These are phyloP conservation scores for Fragaria vesca DNA, from an alignment of 306 rosid genomes.

Conservation along the genomic window DNA sequence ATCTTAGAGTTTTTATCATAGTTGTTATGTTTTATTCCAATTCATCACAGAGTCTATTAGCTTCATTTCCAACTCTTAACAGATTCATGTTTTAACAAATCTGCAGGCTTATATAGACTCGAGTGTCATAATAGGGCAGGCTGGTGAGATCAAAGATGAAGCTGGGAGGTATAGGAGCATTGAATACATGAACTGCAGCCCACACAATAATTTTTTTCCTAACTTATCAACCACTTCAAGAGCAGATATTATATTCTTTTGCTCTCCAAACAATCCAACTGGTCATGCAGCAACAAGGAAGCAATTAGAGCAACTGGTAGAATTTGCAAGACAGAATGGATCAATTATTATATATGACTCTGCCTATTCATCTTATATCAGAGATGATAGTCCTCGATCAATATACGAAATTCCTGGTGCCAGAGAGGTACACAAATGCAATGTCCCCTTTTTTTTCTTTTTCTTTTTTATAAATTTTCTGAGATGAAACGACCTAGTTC, in stretches of 20 bases:
- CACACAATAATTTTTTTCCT: slow-evolving; percentile 57
- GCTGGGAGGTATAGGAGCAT: slow-evolving; percentile 48
- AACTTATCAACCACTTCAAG: slow-evolving; percentile 46
- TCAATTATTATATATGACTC: slow-evolving; percentile 69
- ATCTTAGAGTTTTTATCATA: not conserved
- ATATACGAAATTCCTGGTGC: slow-evolving; percentile 71
- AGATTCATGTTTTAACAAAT: not conserved
- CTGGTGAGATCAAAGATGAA: slow-evolving; percentile 44
- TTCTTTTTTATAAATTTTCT: not conserved
- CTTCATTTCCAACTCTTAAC: not conserved
- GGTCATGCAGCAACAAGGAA: slow-evolving; percentile 74
- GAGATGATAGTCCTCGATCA: slow-evolving; percentile 62
- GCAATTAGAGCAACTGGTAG: slow-evolving; percentile 52
- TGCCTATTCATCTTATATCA: slow-evolving; percentile 60
- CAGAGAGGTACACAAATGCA: slow-evolving; percentile 42
- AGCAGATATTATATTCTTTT: slow-evolving; percentile 62
- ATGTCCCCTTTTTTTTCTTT: not conserved
- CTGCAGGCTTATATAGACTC: slow-evolving; percentile 74
- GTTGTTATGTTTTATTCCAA: not conserved
- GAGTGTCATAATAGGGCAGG: slow-evolving; percentile 69
- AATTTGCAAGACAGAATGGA: slow-evolving; percentile 65
- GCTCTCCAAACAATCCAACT: slow-evolving; percentile 88
- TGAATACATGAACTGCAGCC: slow-evolving; percentile 64
- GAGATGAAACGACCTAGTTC: not conserved
- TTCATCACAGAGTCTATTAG: not conserved